A percentile compares a stretch with the other conserved stretches of the same genome.
Conservation (phyloP, 208 protist genomes). For the Trypanosoma cruzi region DNA sequence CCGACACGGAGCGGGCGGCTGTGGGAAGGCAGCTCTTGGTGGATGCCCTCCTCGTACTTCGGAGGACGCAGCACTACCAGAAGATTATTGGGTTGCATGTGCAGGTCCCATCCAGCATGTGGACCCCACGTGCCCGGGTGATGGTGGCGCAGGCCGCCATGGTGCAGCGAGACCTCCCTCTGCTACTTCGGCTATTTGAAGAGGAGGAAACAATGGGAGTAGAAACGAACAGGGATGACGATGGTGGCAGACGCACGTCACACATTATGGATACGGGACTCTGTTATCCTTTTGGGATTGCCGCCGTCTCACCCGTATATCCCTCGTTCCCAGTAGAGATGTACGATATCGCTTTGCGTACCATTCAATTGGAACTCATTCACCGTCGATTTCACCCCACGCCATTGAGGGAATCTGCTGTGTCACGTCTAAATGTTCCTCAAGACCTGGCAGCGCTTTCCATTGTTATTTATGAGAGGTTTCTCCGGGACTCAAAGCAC, state of each 20-base stretch:
- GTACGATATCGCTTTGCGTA: constrained; percentile 53
- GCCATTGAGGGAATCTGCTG: too few species aligned
- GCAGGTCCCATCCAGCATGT: constrained; percentile 32
- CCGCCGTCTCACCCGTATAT: neutral
- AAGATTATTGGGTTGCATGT: constrained; percentile 38
- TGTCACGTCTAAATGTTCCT: neutral
- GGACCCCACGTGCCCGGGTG: constrained; percentile 40
- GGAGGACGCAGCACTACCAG: constrained; percentile 44
- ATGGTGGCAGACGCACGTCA: too few species aligned
- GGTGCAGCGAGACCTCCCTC: constrained; percentile 35
- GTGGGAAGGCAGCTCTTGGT: constrained; percentile 41
- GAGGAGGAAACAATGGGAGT: neutral
- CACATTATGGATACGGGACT: neutral
- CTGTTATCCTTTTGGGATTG: neutral
- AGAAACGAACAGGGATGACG: neutral
- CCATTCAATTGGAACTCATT: constrained; percentile 45
- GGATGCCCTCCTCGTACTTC: constrained; percentile 50
- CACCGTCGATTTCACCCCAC: neutral
- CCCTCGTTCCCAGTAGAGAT: constrained; percentile 33
- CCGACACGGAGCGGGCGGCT: neutral
- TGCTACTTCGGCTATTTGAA: constrained; percentile 39
- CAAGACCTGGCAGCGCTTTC: constrained; percentile 26
- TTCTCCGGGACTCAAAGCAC: constrained; percentile 16
- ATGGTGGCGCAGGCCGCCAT: constrained; percentile 68
- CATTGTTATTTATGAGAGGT: constrained; percentile 29